A percentile compares a stretch with the other conserved stretches of the same genome.
Conservation (phyloP, 2,329 filamentous ascomycete genomes). For the Chaetomium olivaceum region DNA sequence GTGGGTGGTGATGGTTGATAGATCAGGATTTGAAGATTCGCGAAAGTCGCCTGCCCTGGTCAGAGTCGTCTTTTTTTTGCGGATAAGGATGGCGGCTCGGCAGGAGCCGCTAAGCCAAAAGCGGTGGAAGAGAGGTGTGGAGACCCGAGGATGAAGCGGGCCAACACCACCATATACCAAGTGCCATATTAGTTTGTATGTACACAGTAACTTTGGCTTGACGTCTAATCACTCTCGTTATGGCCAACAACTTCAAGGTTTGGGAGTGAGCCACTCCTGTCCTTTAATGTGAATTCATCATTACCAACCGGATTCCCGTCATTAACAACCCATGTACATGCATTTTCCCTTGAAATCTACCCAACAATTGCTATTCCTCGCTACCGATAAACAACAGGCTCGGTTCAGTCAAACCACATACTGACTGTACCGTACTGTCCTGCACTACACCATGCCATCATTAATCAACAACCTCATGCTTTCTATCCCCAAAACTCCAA, state of each 20-base stretch:
- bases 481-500: conserved; percentile 9
- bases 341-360: conserved; percentile 2
- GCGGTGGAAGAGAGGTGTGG: background rate
- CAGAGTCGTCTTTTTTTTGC: conserved; percentile 25
- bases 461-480: background rate
- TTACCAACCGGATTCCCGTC: background rate
- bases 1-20: conserved; percentile 1
- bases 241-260: too few relatives aligned
- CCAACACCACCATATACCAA: conserved; percentile 5
- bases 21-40: conserved; percentile 21
- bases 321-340: background rate
- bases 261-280: too few relatives aligned
- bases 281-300: background rate
- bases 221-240: too few relatives aligned
- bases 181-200: too few relatives aligned
- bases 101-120: conserved; percentile 20
- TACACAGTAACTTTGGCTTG: background rate
- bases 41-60: conserved; percentile 12
- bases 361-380: conserved; percentile 11
- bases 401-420: background rate
- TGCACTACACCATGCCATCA: background rate
- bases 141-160: conserved; percentile 16
- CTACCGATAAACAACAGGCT: conserved; percentile 9
- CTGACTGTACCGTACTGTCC: background rate
- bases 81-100: conserved; percentile 27